Percentiles rank a stretch among this genome's conserved stretches.
Evolutionary conservation across 805 yeast species (phyloP).

Genomic region (Brettanomyces custersianus): DNA sequence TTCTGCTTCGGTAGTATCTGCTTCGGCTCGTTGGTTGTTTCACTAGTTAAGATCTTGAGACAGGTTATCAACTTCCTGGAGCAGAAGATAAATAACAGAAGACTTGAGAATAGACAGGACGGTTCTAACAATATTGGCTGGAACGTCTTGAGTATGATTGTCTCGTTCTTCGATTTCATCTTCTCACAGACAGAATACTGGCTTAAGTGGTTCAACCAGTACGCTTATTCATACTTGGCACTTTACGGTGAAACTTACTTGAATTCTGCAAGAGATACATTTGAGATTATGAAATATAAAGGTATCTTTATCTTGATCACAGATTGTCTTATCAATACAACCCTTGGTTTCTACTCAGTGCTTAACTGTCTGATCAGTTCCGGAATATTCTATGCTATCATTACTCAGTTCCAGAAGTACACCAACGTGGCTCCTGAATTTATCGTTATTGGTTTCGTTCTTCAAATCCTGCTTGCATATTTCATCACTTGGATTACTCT

Average conservation of each 20-base stretch:
- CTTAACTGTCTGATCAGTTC: constrained; percentile 43
- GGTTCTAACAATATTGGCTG: constrained; percentile 31
- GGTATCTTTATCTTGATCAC: constrained; percentile 81
- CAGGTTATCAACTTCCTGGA: constrained; percentile 44
- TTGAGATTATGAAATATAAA: constrained; percentile 65
- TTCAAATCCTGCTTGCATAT: constrained; percentile 51
- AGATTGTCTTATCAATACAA: constrained; percentile 73
- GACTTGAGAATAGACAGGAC: constrained; percentile 31
- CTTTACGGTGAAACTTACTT: constrained; percentile 76
- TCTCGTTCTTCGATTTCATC: constrained; percentile 63
- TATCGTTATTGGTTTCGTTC: constrained; percentile 17
- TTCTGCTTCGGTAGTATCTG: constrained; percentile 87
- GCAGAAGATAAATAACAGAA: constrained; percentile 14
- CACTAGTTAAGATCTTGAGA: constrained; percentile 59
- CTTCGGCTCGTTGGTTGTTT: constrained; percentile 69
- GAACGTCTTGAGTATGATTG: constrained; percentile 29
- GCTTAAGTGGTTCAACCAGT: constrained; percentile 80
- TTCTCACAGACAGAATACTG: constrained; percentile 24
- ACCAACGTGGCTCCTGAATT: constrained; percentile 19
- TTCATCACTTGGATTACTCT: constrained; percentile 69
- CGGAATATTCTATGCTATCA: constrained; percentile 14
- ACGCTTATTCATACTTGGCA: constrained; percentile 82
- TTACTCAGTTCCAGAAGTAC: constrained; percentile 1
- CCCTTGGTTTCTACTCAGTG: constrained; percentile 66
- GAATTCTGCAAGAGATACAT: constrained; percentile 72